Conservation (phyloP, 306 rosid genomes). For the Fagus crenata region DNA sequence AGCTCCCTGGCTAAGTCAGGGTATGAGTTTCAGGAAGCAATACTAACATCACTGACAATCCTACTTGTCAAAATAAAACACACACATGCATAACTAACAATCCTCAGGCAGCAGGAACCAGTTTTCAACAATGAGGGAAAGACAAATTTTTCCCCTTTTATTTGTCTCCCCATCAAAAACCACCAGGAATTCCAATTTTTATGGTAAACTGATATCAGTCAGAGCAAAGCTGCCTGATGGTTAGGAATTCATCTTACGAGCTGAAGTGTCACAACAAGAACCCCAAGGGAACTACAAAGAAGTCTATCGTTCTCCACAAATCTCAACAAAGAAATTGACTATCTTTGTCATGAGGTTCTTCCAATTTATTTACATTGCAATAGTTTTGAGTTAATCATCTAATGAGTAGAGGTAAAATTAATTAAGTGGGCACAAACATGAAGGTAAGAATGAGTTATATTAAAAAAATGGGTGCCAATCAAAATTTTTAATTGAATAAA, state of each 20-base stretch:
- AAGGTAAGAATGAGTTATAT: not conserved
- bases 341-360: not conserved
- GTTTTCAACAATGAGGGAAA: not conserved
- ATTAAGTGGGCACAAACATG: not conserved
- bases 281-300: not conserved
- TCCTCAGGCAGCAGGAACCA: not conserved
- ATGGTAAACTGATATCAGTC: not conserved
- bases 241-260: not conserved
- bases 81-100: not conserved
- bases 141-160: not conserved
- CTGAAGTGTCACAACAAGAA: not conserved
- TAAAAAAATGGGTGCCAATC: not conserved
- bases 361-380: not conserved
- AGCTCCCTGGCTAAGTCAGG: not conserved
- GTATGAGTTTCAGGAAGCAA: not conserved
- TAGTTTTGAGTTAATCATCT: not conserved
- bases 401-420: not conserved
- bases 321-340: not conserved
- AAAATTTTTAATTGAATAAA: not conserved
- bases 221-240: not conserved
- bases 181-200: not conserved
- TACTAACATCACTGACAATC: not conserved
- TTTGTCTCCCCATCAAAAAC: not conserved
- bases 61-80: not conserved
- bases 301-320: not conserved